Evolutionary conservation across 768 basidiomycete genomes (phyloP), one percentile per base, ranked within the genome.

Genomic region (Psilocybe cyanescens): DNA sequence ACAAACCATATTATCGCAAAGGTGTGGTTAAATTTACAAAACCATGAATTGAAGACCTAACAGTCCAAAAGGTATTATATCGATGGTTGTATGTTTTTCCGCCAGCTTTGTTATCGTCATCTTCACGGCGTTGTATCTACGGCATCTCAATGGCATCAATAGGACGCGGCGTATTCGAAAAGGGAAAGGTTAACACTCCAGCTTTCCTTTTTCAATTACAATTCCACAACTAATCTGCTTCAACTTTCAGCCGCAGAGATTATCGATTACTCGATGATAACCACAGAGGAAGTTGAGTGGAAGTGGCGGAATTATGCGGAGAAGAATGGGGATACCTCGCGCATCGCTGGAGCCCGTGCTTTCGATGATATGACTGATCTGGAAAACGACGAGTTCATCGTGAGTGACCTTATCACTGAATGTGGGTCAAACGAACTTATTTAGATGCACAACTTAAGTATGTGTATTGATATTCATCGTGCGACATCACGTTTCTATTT

Each of bases 331-430:
- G 54, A 24, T 2, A 14, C 14, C 7, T 24, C 24, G 24, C 24
- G 24, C 24, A 12, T 17, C 8, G 45, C 49, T 46, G 68, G 68
- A 2, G 47, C 16, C 2, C 59, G 55, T 37, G 70, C 70, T n/a
- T 71, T 67, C 33, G 66, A 68, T 19, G 70, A 71, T 59, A 47
- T 71, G 46, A 71, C 70, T 2, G 70, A 68, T 46, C 37, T 71
- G 4, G 63, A 68, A 41, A 71, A 71, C 35, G 66, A 71, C 31
- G 70, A 71, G 44, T 71, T 71, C 48, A 67, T 71, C 46, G 70
- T 71, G 37, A 55, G 70, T 55, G 4, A 3, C 11, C 33, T 35
- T 35, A 8, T 2, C 24, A 24, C 24, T 24, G 24, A 24, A 24
- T 24, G 24, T 24, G 24, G 24, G 24, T 24, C 24, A 24, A 24